Evolutionary conservation across 306 rosid genomes (phyloP), one percentile per base, ranked within the genome.

Genomic region (Pterocarpus macrocarpus): DNA sequence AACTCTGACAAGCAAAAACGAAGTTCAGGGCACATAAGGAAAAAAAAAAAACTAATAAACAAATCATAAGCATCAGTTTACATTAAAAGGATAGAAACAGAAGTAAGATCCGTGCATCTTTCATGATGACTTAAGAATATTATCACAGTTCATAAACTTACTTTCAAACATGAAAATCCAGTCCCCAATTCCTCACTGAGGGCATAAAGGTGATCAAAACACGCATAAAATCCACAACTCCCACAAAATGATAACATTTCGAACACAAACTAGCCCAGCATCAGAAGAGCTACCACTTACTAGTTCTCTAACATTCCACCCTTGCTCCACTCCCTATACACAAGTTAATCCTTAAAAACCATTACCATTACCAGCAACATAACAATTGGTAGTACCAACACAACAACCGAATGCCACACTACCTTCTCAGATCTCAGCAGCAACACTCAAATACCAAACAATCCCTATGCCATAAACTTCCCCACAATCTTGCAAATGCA

Each of bases 341-440:
- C 61, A 55, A 5, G 28, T 55, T 55, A 5, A 61, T 61, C 7
- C 3, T 52, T 53, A 13, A 15, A 69, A 79, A 7, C 15, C 17
- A 30, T 5, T 8, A 41, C 7, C 80, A 53, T 28, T 57, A 76
- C 45, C 22, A 35, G 50, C 63, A 63, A 63, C 32, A 33, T 8
- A 76, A 7, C 28, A 35, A 65, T 1, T 53, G 59, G 30, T 49
- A 22, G 28, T 1, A 33, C n/a, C 16, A 50, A 35, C 32, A 71
- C n/a, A 14, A 5, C 32, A 58, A 59, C 52, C 38, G 4, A 69
- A 69, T 15, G 71, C 65, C 30, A 74, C 39, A 73, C 49, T 17
- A 45, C 35, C 32, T 66, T 28, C 67, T 68, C 64, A 32, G 86
- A 75, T 89, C 86, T 76, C 68, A 78, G 5, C 11, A 4, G 7